These are phyloP conservation scores for Aspergillus felis DNA, from an alignment of 2,329 filamentous ascomycete species.

Conservation along the genomic window DNA sequence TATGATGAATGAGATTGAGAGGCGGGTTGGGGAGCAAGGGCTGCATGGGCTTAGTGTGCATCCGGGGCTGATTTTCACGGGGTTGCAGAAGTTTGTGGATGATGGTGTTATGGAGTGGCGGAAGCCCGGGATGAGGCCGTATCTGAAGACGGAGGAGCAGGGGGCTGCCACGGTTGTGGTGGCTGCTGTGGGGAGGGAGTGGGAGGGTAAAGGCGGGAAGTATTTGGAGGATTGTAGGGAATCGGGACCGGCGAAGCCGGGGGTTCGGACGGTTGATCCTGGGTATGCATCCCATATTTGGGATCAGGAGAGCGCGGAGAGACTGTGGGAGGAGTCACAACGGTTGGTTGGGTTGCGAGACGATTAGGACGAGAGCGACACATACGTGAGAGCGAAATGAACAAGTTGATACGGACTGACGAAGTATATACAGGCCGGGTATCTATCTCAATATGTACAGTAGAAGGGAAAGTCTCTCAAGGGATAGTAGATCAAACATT, in stretches of 20 bases:
- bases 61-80: slow-evolving; percentile 43
- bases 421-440: neutral
- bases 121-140: slow-evolving; percentile 4
- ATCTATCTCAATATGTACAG: slow-evolving; percentile 7
- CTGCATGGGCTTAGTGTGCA: slow-evolving; percentile 45
- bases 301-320: slow-evolving; percentile 32
- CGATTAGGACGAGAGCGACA: slow-evolving; percentile 1
- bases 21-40: slow-evolving; percentile 42
- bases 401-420: neutral
- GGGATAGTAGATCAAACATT: slow-evolving; percentile 2
- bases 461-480: slow-evolving; percentile 2
- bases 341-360: slow-evolving; percentile 34
- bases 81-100: slow-evolving; percentile 29
- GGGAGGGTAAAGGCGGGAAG: slow-evolving; percentile 21
- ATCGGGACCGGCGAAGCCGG: slow-evolving; percentile 3
- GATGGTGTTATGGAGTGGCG: slow-evolving; percentile 11
- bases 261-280: neutral
- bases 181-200: slow-evolving; percentile 22
- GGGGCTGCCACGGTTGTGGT: slow-evolving; percentile 13
- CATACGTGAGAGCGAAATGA: neutral
- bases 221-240: slow-evolving; percentile 25
- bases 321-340: slow-evolving; percentile 47
- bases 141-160: slow-evolving; percentile 7
- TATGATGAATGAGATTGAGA: slow-evolving; percentile 49
- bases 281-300: neutral